Evolutionary conservation across 2,329 filamentous ascomycete genomes (phyloP), one percentile per base, ranked within the genome.

Genomic region (Xylariaceae sp.): DNA sequence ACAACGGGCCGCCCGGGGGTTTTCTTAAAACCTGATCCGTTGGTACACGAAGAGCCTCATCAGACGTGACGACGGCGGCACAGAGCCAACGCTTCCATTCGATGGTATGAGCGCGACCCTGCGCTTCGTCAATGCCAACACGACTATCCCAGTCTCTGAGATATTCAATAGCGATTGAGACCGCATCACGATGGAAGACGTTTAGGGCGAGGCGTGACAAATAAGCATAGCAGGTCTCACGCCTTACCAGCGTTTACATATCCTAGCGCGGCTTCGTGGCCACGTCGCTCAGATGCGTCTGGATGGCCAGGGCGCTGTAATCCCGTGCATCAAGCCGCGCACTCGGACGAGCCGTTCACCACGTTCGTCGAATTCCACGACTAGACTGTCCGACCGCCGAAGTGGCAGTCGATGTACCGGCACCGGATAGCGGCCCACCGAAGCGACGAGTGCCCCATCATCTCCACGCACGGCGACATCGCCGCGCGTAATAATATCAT

Each of bases 381-480:
- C 32, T 50, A 45, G 47, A 41, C 45, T 18, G 51, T 54, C n/a
- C 18, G 36, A 26, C 41, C 47, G 16, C 51, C 22, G 26, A 42
- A 12, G 21, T 16, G 32, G 18, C 40, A 54, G 26, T 54, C 51
- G 26, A 54, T 41, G 26, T 50, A 54, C 34, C 48, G 51, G 47
- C 34, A 50, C 32, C 32, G 50, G 41, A 50, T 50, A 34, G 50
- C 51, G 15, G 46, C 51, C 15, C 51, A 54, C 7, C 18, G 46
- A 5, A 30, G 47, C 10, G 36, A 40, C 18, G 42, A 54, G 26
- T 49, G 22, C 22, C 41, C 47, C 13, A 47, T 54, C 32, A 40
- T 54, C 10, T 50, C 50, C 26, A 54, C 51, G 8, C 47, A 54
- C 5, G 42, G 52, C 22, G 47, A 54, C 30, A 47, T 54, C n/a